Conservation (phyloP, 1,284 basidiomycete genomes). For the Microbotryomycetes sp. region DNA sequence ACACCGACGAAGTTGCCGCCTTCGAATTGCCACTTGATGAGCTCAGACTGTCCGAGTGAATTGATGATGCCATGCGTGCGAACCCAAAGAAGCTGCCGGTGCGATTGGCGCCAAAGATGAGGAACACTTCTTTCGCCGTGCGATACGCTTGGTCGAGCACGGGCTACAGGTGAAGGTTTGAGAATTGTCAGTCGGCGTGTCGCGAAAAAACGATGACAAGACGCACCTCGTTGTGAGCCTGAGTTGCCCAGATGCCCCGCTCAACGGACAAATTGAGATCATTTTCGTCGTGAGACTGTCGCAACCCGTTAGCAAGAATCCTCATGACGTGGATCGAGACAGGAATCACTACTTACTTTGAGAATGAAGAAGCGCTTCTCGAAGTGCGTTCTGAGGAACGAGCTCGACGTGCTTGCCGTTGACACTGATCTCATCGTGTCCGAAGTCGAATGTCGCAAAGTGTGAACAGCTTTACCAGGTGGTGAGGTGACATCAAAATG, state of each 20-base stretch:
- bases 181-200: background rate
- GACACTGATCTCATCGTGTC: slow-evolving; percentile 6
- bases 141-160: slow-evolving; percentile 74
- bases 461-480: background rate
- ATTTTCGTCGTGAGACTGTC: slow-evolving; percentile 48
- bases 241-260: slow-evolving; percentile 81
- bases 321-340: too few species aligned
- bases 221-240: slow-evolving; percentile 79
- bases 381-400: slow-evolving; percentile 48
- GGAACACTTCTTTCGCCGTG: slow-evolving; percentile 73
- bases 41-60: slow-evolving; percentile 3
- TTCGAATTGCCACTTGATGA: slow-evolving; percentile 2
- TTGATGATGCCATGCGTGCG: slow-evolving; percentile 39
- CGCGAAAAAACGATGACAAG: slow-evolving; percentile 4
- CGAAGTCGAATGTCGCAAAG: background rate
- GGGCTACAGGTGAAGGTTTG: too few species aligned
- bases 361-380: slow-evolving; percentile 86
- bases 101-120: slow-evolving; percentile 88
- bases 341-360: slow-evolving; percentile 67
- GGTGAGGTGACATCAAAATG: too few species aligned
- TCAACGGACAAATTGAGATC: slow-evolving; percentile 81
- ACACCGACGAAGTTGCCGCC: slow-evolving; percentile 12
- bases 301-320: background rate
- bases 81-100: slow-evolving; percentile 53
- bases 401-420: slow-evolving; percentile 32